Evolutionary conservation across 1,284 basidiomycete species (phyloP), one percentile per base, ranked within the genome.

Genomic region (Tremellales sp.): DNA sequence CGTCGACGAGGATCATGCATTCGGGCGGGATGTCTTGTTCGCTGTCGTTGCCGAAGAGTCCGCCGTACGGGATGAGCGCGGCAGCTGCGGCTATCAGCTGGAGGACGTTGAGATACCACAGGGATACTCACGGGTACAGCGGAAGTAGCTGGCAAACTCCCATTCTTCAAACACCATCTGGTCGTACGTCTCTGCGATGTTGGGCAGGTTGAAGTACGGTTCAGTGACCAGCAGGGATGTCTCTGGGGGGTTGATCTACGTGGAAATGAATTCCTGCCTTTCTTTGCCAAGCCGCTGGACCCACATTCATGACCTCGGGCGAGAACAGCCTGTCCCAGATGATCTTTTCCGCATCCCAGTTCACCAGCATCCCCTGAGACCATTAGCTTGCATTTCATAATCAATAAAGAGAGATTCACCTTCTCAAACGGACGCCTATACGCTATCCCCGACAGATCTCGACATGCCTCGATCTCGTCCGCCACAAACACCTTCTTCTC

Each of bases 131-230:
- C 89, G 84, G 43, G 87, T 82, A 63, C 81, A 83, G 28, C 91
- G 80, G 70, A 82, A 79, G 67, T 89, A 88, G 38, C 86, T 84
- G 36, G 78, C 76, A 64, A 94, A 95, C 61, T 93, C 92, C 74
- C 93, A 97, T 70, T 95, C 91, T 64, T 97, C 93, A 61, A 95
- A 95, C 0, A 94, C 76, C 65, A 97, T 86, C 72, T 95, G 86
- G 68, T 97, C 93, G 56, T 92, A 91, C 32, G 87, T 81, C 34
- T 89, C 85, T 72, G 92, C 86, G 16, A 94, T 81, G 65, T 89
- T 90, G 16, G 88, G 87, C 9, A 94, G 76, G 69, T 94, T 90
- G 78, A 93, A 87, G 66, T 90, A 90, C 3, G 92, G 88, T 72
- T 97, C 93, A 3, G 93, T 95, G 42, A 97, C 79, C 40, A 97